Base-by-base conservation (phyloP, 148 eudicot species). In the Rhododendron molle region DNA sequence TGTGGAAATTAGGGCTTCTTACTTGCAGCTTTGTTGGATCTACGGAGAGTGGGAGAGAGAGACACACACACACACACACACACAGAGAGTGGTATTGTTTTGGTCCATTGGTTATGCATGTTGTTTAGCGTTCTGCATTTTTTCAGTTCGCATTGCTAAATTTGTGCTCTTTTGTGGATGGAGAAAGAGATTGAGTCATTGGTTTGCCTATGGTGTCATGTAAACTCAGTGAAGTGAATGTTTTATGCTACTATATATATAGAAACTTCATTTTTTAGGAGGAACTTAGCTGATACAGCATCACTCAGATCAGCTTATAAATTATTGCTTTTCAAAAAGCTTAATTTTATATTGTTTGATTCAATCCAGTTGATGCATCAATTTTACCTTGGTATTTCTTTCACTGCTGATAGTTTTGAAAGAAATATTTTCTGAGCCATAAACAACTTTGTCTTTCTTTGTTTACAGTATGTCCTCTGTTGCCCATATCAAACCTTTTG, bases 401-500 rank as follows among this genome's bases (percentile, higher is more conserved):
- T 54, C 32, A 8, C 38, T 83, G 28, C 4, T 83, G 38, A 14
- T 28, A 26, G 77, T 21, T 83, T 67, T n/a, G 12, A 50, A 50
- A 50, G 2, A 15, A 50, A 50, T 13, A 50, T 13, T 50, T 13
- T 13, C 18, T 50, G 56, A 50, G 56, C 16, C 56, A 12, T 50
- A 13, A 50, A 50, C 3, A 50, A 50, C 56, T 50, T n/a, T n/a
- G 3, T 50, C 2, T 47, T 62, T 60, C 46, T 81, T 28, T 36
- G 60, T 62, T 71, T 88, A 88, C 94, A 96, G 96, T 96, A 96
- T 88, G 99, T 96, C 81, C n/a, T n/a, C n/a, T n/a, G n/a, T n/a
- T n/a, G n/a, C n/a, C n/a, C n/a, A n/a, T n/a, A n/a, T n/a, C n/a
- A n/a, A n/a, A n/a, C n/a, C n/a, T n/a, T n/a, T n/a, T n/a, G n/a